These are phyloP conservation scores for Xylariaceae sp. DNA, from an alignment of 2,329 filamentous ascomycete species.

Conservation along the genomic window DNA sequence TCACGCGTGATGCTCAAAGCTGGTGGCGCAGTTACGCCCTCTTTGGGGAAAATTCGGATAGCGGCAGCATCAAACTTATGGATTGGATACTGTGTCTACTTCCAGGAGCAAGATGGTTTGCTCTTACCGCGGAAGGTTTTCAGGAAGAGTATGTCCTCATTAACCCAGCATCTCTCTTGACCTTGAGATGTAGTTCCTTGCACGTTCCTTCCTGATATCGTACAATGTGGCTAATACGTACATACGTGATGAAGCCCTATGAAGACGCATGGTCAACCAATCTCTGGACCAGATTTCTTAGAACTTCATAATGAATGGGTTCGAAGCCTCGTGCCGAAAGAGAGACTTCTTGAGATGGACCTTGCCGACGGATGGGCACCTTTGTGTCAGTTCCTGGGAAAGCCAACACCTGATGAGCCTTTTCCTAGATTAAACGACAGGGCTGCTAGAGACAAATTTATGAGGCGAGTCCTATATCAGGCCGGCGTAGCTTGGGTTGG, in stretches of 20 bases:
- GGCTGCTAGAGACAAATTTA: constrained; percentile 3
- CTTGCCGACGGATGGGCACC: constrained; percentile 32
- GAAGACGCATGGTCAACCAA: background rate
- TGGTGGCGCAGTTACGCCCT: constrained; percentile 31
- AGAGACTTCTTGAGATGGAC: constrained; percentile 25
- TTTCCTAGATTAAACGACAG: constrained; percentile 2
- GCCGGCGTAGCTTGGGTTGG: constrained; percentile 2
- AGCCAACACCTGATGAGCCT: constrained; percentile 26
- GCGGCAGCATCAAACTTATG: background rate
- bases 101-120: constrained; percentile 12
- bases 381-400: constrained; percentile 30
- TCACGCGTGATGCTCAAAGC: constrained; percentile 31
- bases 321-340: constrained; percentile 19
- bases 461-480: constrained; percentile 2
- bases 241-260: background rate
- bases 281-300: constrained; percentile 1
- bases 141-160: constrained; percentile 6
- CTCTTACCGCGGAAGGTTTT: background rate
- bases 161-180: background rate
- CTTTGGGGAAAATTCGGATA: background rate
- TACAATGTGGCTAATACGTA: background rate
- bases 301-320: constrained; percentile 6
- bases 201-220: background rate
- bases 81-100: constrained; percentile 1
- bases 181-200: background rate